These are phyloP conservation scores for Suillus alpinus DNA, from an alignment of 768 basidiomycete species.

Conservation along the genomic window DNA sequence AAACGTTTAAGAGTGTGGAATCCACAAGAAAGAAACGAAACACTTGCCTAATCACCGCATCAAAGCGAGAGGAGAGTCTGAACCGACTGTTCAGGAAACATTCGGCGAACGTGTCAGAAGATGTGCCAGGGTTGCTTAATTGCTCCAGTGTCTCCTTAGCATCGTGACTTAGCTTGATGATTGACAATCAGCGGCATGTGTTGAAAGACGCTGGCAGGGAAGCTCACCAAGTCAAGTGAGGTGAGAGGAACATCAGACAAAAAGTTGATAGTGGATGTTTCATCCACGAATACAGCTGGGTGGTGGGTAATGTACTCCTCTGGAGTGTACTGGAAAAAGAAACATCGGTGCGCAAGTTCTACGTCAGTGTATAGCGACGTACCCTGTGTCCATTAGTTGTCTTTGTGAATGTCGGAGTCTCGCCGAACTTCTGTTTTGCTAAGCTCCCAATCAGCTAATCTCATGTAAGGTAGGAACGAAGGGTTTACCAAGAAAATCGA, in stretches of 20 bases:
- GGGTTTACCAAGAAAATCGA: conserved; percentile 77
- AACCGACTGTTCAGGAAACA: conserved; percentile 75
- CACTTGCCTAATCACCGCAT: conserved; percentile 63
- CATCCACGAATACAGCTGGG: conserved; percentile 72
- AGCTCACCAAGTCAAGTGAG: conserved; percentile 72
- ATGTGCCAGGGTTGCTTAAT: conserved; percentile 46
- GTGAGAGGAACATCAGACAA: conserved; percentile 71
- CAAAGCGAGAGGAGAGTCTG: conserved; percentile 65
- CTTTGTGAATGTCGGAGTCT: conserved; percentile 59
- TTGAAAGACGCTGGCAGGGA: not conserved
- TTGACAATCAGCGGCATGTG: not conserved
- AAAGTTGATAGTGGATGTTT: conserved; percentile 73
- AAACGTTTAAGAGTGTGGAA: conserved; percentile 7
- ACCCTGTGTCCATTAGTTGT: conserved; percentile 53
- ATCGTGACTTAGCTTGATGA: conserved; percentile 67
- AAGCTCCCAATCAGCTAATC: conserved; percentile 11
- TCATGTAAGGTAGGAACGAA: not conserved
- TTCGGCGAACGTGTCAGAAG: conserved; percentile 62
- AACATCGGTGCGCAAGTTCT: not conserved
- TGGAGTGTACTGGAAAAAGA: conserved; percentile 47
- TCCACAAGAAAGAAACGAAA: not conserved
- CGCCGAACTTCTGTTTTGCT: conserved; percentile 73
- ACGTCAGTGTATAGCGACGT: conserved; percentile 14
- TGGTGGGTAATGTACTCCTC: conserved; percentile 53
- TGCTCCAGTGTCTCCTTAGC: conserved; percentile 68